Evolutionary conservation across 192 early-diverging fungal genomes (phyloP).

Genomic region (Glomus cerebriforme): DNA sequence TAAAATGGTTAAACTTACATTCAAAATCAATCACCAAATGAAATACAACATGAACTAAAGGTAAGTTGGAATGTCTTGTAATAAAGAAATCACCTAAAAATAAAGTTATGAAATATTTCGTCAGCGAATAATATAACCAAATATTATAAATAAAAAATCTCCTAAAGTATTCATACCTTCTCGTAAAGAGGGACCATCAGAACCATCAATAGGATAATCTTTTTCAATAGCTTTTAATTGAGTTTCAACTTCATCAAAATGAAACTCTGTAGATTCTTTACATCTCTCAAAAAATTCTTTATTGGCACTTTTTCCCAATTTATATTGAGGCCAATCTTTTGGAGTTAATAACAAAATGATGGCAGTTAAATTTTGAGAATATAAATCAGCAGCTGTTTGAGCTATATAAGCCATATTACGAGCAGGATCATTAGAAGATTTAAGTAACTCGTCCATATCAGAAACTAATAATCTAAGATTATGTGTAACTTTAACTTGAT

Average conservation of each 20-base stretch:
- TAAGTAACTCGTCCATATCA: slow-evolving; percentile 51
- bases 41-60: slow-evolving; percentile 73
- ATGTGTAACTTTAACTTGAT: slow-evolving; percentile 72
- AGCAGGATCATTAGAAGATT: slow-evolving; percentile 39
- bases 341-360: slow-evolving; percentile 56
- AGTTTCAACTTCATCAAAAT: slow-evolving; percentile 68
- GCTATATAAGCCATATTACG: slow-evolving; percentile 66
- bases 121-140: not conserved
- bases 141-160: not conserved
- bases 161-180: slow-evolving; percentile 50
- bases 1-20: slow-evolving; percentile 35
- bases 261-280: slow-evolving; percentile 71
- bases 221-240: slow-evolving; percentile 62
- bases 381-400: slow-evolving; percentile 66
- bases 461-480: slow-evolving; percentile 66
- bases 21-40: slow-evolving; percentile 67
- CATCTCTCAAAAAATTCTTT: slow-evolving; percentile 65
- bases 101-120: not conserved
- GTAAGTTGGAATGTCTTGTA: slow-evolving; percentile 76
- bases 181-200: slow-evolving; percentile 29
- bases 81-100: slow-evolving; percentile 68
- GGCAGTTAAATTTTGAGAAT: slow-evolving; percentile 62
- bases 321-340: slow-evolving; percentile 61
- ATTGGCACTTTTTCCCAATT: slow-evolving; percentile 51
- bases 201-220: slow-evolving; percentile 36